Evolutionary conservation across 2,329 filamentous ascomycete species (phyloP).

Genomic region (Colletotrichum tofieldiae): DNA sequence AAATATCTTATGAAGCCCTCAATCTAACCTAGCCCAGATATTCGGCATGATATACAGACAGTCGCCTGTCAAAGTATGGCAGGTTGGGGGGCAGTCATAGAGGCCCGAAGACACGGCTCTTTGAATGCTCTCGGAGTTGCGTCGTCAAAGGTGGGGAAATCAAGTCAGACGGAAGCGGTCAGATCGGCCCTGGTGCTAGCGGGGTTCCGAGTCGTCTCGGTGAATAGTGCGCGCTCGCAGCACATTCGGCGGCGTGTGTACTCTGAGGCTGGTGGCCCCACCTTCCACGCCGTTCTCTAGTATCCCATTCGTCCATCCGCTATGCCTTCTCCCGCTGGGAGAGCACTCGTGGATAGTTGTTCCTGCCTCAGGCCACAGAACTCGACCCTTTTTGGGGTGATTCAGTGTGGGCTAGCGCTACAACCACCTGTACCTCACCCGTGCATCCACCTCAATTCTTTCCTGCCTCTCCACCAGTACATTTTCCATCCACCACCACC

Average conservation of each 20-base stretch:
- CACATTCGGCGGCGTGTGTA: slow-evolving; percentile 27
- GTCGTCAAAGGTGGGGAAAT: slow-evolving; percentile 24
- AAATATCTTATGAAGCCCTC: no score
- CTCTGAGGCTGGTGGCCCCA: slow-evolving; percentile 7
- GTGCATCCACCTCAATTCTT: slow-evolving; percentile 56
- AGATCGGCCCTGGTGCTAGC: slow-evolving; percentile 20
- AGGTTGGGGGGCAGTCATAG: background rate
- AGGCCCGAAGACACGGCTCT: background rate
- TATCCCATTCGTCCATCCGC: slow-evolving; percentile 28
- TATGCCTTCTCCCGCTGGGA: background rate
- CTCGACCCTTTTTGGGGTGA: slow-evolving; percentile 34
- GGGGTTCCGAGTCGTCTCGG: slow-evolving; percentile 41
- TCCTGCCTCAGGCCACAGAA: slow-evolving; percentile 34
- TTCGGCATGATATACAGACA: background rate
- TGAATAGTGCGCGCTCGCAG: slow-evolving; percentile 30
- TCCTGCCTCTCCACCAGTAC: slow-evolving; percentile 54
- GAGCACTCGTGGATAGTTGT: background rate
- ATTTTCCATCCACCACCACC: slow-evolving; percentile 46
- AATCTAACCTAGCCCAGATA: rapidly evolving
- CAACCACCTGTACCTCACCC: slow-evolving; percentile 43
- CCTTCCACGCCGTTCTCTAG: background rate
- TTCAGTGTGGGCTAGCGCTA: slow-evolving; percentile 43
- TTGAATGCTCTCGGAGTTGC: slow-evolving; percentile 23
- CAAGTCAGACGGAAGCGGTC: slow-evolving; percentile 27
- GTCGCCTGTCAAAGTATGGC: no score